Percentiles rank a stretch among this genome's conserved stretches.
Conservation (phyloP, 2,329 filamentous ascomycete genomes). For the Hortaea werneckii region DNA sequence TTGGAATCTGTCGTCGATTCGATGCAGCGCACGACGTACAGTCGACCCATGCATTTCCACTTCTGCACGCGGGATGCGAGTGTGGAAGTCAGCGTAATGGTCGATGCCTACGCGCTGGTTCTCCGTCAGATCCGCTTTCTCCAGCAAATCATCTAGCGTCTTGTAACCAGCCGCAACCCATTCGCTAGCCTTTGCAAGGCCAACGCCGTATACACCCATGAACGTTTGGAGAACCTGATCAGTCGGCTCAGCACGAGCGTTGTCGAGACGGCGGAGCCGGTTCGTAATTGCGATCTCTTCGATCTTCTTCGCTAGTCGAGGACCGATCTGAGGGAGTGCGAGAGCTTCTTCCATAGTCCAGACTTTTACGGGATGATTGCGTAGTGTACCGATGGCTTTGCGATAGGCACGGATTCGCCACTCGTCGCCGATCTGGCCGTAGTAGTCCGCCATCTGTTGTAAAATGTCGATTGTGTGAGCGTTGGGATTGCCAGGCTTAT, state of each 20-base stretch:
- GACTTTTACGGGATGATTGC: constrained; percentile 54
- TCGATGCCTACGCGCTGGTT: constrained; percentile 70
- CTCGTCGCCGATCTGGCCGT: constrained; percentile 61
- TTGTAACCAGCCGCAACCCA: constrained; percentile 70
- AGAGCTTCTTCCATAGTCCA: constrained; percentile 59
- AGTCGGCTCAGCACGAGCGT: constrained; percentile 54
- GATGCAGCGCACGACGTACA: constrained; percentile 49
- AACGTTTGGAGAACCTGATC: constrained; percentile 59
- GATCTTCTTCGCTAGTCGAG: constrained; percentile 69
- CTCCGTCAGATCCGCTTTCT: constrained; percentile 51
- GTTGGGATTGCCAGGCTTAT: constrained; percentile 54
- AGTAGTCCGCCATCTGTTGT: constrained; percentile 69
- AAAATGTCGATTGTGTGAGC: constrained; percentile 64
- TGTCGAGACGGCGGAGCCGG: constrained; percentile 60
- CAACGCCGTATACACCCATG: constrained; percentile 69
- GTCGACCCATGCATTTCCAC: constrained; percentile 58
- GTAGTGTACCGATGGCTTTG: constrained; percentile 63
- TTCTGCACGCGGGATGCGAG: constrained; percentile 67
- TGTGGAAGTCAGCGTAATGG: constrained; percentile 68
- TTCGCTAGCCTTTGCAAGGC: constrained; percentile 55
- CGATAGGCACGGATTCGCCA: constrained; percentile 71
- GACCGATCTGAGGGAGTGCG: constrained; percentile 57
- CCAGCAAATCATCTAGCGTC: constrained; percentile 60
- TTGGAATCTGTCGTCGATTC: constrained; percentile 54
- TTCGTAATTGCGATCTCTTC: constrained; percentile 77